Conservation (phyloP, 1,139 yeast species). For the Trichomonascaceae sp. region DNA sequence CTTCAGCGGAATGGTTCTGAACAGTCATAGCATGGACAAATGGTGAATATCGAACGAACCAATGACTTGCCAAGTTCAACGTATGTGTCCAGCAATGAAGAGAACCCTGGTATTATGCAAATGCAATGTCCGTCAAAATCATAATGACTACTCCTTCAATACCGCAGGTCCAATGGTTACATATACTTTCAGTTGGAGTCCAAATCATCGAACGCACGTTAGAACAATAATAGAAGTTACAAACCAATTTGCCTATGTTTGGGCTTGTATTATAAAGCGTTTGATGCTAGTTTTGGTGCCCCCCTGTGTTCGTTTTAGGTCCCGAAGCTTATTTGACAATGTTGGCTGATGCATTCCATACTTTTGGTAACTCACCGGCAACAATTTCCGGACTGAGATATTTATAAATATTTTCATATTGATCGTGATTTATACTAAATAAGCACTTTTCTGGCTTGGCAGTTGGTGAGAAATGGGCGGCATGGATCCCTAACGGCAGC, state of each 20-base stretch:
- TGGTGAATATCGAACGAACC: no score
- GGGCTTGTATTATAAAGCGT: neutral
- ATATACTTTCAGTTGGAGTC: neutral
- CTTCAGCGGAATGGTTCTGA: neutral
- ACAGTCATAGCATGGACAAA: no score
- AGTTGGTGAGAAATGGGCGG: neutral
- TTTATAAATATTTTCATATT: neutral
- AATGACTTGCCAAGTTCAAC: no score
- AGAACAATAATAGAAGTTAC: no score
- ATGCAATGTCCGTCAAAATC: no score
- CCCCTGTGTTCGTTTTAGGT: neutral
- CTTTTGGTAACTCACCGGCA: neutral
- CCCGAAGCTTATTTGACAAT: neutral
- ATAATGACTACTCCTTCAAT: no score
- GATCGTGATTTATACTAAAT: neutral
- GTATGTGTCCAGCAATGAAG: no score
- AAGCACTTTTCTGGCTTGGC: neutral
- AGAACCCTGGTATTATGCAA: no score
- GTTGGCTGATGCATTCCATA: neutral
- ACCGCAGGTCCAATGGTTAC: neutral
- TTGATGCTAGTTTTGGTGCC: neutral
- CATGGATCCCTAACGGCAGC: neutral
- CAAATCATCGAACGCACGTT: neutral
- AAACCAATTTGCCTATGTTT: no score
- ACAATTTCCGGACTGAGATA: neutral